phyloP scores from a whole-genome alignment of 495 filamentous ascomycete species.

The Penicillium ucsense region DNA sequence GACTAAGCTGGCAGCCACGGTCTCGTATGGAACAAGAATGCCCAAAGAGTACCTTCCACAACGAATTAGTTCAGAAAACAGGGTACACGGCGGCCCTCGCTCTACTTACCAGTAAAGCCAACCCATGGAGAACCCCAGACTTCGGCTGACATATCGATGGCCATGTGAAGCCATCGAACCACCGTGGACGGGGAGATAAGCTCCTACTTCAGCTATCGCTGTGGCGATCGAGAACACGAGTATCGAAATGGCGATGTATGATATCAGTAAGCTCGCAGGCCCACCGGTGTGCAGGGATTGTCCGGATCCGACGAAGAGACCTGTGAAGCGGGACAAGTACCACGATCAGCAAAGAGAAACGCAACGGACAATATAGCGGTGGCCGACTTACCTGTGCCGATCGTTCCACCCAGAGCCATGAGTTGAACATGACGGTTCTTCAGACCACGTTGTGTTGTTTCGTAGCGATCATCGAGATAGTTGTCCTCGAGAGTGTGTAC shows the following conservation, averaged over 20 bases:
- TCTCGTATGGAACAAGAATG: slow-evolving; percentile 59
- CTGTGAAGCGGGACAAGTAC: background rate
- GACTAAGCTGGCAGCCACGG: slow-evolving; percentile 60
- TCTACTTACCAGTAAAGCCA: slow-evolving; percentile 42
- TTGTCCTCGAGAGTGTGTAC: slow-evolving; percentile 23
- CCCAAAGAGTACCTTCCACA: slow-evolving; percentile 36
- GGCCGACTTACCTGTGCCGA: slow-evolving; percentile 45
- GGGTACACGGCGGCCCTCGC: too few species aligned
- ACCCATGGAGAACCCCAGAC: slow-evolving; percentile 54
- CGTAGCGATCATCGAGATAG: slow-evolving; percentile 31
- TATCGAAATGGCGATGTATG: slow-evolving; percentile 49
- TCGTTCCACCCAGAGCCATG: slow-evolving; percentile 59
- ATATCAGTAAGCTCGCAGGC: slow-evolving; percentile 55
- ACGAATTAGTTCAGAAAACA: too few species aligned
- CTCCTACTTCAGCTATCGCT: slow-evolving; percentile 55
- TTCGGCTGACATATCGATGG: slow-evolving; percentile 49
- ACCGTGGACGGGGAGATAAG: slow-evolving; percentile 51
- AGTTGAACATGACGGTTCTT: slow-evolving; percentile 54
- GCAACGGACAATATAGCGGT: too few species aligned
- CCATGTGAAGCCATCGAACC: slow-evolving; percentile 52
- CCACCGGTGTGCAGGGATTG: slow-evolving; percentile 50
- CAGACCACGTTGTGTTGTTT: slow-evolving; percentile 31
- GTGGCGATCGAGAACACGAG: slow-evolving; percentile 53
- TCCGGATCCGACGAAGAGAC: slow-evolving; percentile 45
- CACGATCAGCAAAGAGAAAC: too few species aligned